Percentiles rank a stretch among this genome's conserved stretches.
These are phyloP conservation scores for Tillandsia fasciculata DNA, from an alignment of 176 grass and related monocot species.

Conservation along the genomic window DNA sequence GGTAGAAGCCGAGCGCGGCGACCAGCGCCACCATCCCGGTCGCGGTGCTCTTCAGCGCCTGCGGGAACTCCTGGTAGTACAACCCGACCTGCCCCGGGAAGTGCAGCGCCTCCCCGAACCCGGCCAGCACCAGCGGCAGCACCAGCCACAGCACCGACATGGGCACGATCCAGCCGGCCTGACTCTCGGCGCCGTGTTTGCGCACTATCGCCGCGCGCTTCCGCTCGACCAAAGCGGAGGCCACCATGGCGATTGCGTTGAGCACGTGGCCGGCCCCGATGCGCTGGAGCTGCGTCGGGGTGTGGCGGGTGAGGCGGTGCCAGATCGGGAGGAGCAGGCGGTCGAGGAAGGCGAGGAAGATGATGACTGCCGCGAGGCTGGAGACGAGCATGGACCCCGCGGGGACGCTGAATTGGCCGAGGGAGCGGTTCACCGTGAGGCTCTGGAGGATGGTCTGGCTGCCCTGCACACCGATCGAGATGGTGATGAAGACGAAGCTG, in stretches of 20 bases:
- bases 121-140: slow-evolving; percentile 4
- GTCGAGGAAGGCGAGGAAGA: slow-evolving; percentile 10
- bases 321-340: slow-evolving; percentile 1
- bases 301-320: not conserved
- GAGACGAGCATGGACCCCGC: slow-evolving; percentile 14
- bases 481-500: slow-evolving; percentile 17
- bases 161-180: not conserved
- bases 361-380: not conserved
- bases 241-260: slow-evolving; percentile 15
- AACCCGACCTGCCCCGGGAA: slow-evolving; percentile 20
- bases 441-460: slow-evolving; percentile 27
- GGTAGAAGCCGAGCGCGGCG: slow-evolving; percentile 18
- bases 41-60: slow-evolving; percentile 25
- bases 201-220: slow-evolving; percentile 5
- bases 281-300: slow-evolving; percentile 11
- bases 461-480: slow-evolving; percentile 14
- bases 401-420: slow-evolving; percentile 22
- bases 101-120: slow-evolving; percentile 26
- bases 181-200: not conserved
- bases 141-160: slow-evolving; percentile 33
- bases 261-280: slow-evolving; percentile 23
- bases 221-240: slow-evolving; percentile 27
- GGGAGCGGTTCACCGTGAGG: slow-evolving; percentile 25
- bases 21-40: slow-evolving; percentile 27
- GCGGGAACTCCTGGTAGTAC: slow-evolving; percentile 24